These are phyloP conservation scores for Boechera divaricarpa DNA, from an alignment of 345 rosid genomes.

Conservation along the genomic window DNA sequence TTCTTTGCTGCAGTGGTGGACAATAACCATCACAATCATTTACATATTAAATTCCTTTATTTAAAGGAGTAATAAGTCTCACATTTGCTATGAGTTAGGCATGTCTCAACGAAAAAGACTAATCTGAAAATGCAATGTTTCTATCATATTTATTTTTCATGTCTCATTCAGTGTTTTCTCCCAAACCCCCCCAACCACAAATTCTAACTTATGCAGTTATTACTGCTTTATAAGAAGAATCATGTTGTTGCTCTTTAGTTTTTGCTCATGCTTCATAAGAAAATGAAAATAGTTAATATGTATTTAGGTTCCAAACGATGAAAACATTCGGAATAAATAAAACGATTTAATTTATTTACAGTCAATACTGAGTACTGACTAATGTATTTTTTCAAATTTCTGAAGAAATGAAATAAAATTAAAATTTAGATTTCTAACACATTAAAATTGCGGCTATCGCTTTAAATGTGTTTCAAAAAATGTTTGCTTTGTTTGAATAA, in stretches of 20 bases:
- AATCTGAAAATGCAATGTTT: conserved; percentile 31
- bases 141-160: conserved; percentile 21
- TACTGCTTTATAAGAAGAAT: conserved; percentile 10
- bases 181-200: conserved; percentile 37
- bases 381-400: too few species aligned
- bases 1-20: conserved; percentile 21
- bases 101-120: conserved; percentile 49
- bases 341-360: too few species aligned
- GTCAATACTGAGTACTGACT: too few species aligned
- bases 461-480: background rate
- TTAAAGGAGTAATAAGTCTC: conserved; percentile 30
- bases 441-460: background rate
- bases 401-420: too few species aligned
- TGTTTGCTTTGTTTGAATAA: background rate
- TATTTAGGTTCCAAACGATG: background rate
- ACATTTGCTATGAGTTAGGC: conserved; percentile 43
- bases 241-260: background rate
- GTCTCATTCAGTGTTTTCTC: conserved; percentile 24
- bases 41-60: conserved; percentile 21
- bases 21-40: conserved; percentile 36
- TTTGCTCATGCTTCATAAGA: background rate
- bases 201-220: conserved; percentile 12
- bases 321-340: too few species aligned
- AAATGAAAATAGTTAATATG: background rate
- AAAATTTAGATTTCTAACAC: background rate